A percentile compares a stretch with the other conserved stretches of the same genome.
Evolutionary conservation across 2,329 filamentous ascomycete species (phyloP).

Genomic region (Nannizziopsis barbatae): DNA sequence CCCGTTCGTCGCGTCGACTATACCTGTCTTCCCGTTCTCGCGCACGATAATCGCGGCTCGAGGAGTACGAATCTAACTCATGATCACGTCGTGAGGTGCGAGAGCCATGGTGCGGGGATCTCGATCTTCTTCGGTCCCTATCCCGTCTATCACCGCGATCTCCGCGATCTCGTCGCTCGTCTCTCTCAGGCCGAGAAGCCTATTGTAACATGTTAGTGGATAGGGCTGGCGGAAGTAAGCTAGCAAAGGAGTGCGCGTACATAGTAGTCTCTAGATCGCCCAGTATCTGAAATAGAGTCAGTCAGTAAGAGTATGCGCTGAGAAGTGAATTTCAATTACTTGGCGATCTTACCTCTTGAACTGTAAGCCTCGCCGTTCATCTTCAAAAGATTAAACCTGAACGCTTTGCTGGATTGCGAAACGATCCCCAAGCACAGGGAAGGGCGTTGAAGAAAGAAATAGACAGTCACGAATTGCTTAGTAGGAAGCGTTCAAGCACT

Average conservation of each 20-base stretch:
- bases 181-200: slow-evolving; percentile 40
- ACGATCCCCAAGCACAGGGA: neutral
- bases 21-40: slow-evolving; percentile 91
- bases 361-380: slow-evolving; percentile 85
- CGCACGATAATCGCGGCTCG: slow-evolving; percentile 83
- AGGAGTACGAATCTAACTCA: slow-evolving; percentile 78
- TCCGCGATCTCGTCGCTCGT: slow-evolving; percentile 32
- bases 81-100: slow-evolving; percentile 58
- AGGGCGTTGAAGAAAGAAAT: neutral
- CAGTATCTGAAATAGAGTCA: slow-evolving; percentile 35
- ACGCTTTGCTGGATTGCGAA: neutral
- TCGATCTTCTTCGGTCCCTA: slow-evolving; percentile 62
- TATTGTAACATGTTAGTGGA: slow-evolving; percentile 21
- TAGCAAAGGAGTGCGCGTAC: slow-evolving; percentile 27
- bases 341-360: slow-evolving; percentile 52
- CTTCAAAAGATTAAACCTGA: slow-evolving; percentile 2
- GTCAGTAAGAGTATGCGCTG: slow-evolving; percentile 19
- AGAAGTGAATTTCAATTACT: slow-evolving; percentile 13
- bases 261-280: slow-evolving; percentile 44
- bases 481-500: too few relatives aligned
- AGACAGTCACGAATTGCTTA: too few relatives aligned
- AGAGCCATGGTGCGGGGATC: slow-evolving; percentile 68
- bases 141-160: slow-evolving; percentile 38
- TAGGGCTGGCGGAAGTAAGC: slow-evolving; percentile 12
- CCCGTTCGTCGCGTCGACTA: slow-evolving; percentile 60